phyloP scores from a whole-genome alignment of 768 basidiomycete genomes.

The Serendipita sp. region DNA sequence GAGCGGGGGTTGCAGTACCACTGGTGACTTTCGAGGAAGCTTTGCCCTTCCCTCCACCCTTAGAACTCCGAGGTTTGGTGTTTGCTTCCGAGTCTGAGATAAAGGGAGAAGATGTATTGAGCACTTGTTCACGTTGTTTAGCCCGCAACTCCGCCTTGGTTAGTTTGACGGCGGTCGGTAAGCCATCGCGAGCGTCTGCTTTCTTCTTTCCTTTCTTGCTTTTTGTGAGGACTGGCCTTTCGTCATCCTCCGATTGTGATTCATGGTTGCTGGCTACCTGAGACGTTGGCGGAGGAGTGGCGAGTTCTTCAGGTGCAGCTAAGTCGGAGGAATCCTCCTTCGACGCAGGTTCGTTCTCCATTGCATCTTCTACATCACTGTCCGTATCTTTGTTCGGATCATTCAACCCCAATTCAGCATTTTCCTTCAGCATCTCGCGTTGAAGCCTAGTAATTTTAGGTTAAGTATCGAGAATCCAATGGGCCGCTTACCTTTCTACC shows the following conservation, averaged over 20 bases:
- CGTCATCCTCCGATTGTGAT: background rate
- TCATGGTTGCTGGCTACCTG: background rate
- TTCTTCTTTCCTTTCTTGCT: background rate
- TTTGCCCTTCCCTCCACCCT: slow-evolving; percentile 15
- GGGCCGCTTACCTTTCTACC: slow-evolving; percentile 37
- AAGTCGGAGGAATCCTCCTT: background rate
- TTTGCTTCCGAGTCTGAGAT: background rate
- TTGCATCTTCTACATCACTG: slow-evolving; percentile 9
- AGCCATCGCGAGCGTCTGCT: background rate
- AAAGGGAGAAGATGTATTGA: background rate
- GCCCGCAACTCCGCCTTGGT: background rate
- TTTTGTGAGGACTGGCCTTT: no score
- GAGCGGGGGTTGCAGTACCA: background rate
- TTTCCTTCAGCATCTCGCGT: slow-evolving; percentile 60
- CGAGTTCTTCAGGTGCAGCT: background rate
- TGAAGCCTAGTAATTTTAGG: slow-evolving; percentile 27
- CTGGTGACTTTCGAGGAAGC: slow-evolving; percentile 10
- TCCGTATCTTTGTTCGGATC: slow-evolving; percentile 18
- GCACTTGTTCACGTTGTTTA: background rate
- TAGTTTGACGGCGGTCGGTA: background rate
- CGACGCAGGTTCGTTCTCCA: background rate
- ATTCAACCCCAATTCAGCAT: slow-evolving; percentile 42
- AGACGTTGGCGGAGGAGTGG: background rate
- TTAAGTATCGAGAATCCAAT: background rate
- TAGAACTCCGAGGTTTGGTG: slow-evolving; percentile 1